Conservation (phyloP, 164 flowering plant species). For the Dillenia suffruticosa region DNA sequence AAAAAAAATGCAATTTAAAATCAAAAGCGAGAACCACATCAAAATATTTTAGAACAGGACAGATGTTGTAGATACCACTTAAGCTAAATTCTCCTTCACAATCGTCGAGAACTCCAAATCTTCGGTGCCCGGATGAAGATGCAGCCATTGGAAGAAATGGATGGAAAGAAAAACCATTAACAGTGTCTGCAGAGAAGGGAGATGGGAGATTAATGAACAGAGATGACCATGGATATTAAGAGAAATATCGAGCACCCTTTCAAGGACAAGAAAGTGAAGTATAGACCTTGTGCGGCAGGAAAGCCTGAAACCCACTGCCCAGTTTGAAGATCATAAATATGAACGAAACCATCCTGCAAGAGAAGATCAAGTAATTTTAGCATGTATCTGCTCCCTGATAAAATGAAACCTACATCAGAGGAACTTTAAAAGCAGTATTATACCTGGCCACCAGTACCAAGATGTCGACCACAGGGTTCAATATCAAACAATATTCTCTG, state of each 20-base stretch:
- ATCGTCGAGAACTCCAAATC: conserved; percentile 63
- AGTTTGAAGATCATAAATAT: conserved; percentile 88
- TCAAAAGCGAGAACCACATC: not conserved
- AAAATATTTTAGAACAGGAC: not conserved
- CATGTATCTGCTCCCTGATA: not conserved
- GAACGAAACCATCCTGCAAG: conserved; percentile 87
- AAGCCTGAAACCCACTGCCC: conserved; percentile 88
- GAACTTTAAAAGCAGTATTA: not conserved
- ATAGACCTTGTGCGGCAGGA: conserved; percentile 85
- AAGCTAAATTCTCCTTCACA: conserved; percentile 34
- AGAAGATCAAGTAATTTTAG: not conserved
- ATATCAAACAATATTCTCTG: conserved; percentile 86
- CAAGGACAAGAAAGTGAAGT: not conserved
- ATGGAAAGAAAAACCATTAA: conserved; percentile 83
- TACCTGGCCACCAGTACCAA: conserved; percentile 98
- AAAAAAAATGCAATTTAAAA: not conserved
- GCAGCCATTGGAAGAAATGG: conserved; percentile 84
- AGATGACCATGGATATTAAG: not conserved
- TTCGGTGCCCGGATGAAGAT: conserved; percentile 89
- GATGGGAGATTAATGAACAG: not conserved
- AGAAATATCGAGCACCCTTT: not conserved
- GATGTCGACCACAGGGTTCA: conserved; percentile 84
- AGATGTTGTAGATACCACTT: conserved; percentile 35
- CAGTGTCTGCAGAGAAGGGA: conserved; percentile 54
- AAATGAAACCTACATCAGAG: not conserved